Percentiles rank a stretch among this genome's conserved stretches.
phyloP scores from a whole-genome alignment of 1,284 basidiomycete species.

The Bondarzewia mesenterica region DNA sequence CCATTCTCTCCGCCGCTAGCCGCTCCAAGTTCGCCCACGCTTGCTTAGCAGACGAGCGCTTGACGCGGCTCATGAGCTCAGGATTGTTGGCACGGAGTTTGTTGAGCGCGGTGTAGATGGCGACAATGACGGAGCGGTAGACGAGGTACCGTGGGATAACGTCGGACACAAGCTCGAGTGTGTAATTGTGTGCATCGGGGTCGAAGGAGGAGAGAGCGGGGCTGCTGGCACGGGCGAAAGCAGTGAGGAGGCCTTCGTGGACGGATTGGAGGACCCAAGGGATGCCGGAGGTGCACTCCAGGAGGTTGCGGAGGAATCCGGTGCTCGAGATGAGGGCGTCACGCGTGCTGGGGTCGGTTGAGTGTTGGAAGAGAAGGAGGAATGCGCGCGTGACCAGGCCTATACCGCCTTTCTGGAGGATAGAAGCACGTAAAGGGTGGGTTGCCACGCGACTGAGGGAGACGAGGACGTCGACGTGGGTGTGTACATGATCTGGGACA shows the following conservation, averaged over 20 bases:
- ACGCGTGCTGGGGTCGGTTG: slow-evolving; percentile 14
- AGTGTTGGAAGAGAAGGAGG: slow-evolving; percentile 17
- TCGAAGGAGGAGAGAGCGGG: slow-evolving; percentile 19
- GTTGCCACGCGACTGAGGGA: slow-evolving; percentile 20
- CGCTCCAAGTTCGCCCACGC: slow-evolving; percentile 21
- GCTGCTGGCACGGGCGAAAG: slow-evolving; percentile 24
- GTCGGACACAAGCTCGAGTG: slow-evolving; percentile 20
- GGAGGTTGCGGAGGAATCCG: slow-evolving; percentile 26
- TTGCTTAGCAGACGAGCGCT: slow-evolving; percentile 15
- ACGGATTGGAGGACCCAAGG: slow-evolving; percentile 28
- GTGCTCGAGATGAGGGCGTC: slow-evolving; percentile 24
- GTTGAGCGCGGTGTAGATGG: slow-evolving; percentile 15
- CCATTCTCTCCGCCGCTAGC: slow-evolving; percentile 20
- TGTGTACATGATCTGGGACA: slow-evolving; percentile 10
- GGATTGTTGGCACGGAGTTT: slow-evolving; percentile 17
- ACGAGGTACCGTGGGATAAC: slow-evolving; percentile 28
- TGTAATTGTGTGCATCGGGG: slow-evolving; percentile 23
- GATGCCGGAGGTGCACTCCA: slow-evolving; percentile 30
- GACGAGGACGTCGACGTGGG: slow-evolving; percentile 25
- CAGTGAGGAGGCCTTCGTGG: slow-evolving; percentile 25
- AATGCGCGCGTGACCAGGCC: slow-evolving; percentile 23
- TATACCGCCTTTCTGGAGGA: slow-evolving; percentile 25
- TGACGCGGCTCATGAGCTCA: slow-evolving; percentile 12
- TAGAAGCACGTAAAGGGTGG: slow-evolving; percentile 25
- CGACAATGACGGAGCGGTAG: slow-evolving; percentile 27